Percentiles rank a stretch among this genome's conserved stretches.
Evolutionary conservation across 2,329 filamentous ascomycete genomes (phyloP).

Genomic region (Ophiostoma angusticollis): DNA sequence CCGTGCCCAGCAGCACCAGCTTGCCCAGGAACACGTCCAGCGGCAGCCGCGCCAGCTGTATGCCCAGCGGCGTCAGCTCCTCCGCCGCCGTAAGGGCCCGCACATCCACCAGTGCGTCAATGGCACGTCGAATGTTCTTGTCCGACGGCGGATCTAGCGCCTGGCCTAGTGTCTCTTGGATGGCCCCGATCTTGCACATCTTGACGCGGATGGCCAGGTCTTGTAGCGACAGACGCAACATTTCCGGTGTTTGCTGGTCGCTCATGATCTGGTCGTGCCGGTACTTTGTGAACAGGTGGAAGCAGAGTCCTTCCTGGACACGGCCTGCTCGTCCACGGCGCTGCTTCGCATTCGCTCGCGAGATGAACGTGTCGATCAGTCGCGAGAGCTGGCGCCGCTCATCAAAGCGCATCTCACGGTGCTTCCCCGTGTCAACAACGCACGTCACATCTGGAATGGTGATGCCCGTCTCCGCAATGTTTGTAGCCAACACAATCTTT

Average conservation of each 20-base stretch:
- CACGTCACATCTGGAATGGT: constrained; percentile 97
- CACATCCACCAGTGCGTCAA: constrained; percentile 88
- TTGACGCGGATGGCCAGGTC: constrained; percentile 94
- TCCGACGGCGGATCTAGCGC: constrained; percentile 81
- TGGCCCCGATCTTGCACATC: constrained; percentile 89
- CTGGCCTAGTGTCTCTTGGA: constrained; percentile 77
- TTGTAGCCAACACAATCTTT: constrained; percentile 93
- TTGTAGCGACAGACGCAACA: constrained; percentile 85
- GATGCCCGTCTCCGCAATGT: constrained; percentile 97
- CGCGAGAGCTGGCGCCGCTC: constrained; percentile 83
- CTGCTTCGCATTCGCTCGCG: constrained; percentile 89
- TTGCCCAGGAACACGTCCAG: constrained; percentile 93
- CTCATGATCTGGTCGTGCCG: constrained; percentile 75
- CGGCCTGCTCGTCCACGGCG: constrained; percentile 84
- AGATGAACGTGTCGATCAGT: constrained; percentile 89
- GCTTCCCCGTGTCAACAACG: constrained; percentile 91
- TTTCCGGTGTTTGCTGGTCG: constrained; percentile 91
- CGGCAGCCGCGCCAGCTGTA: constrained; percentile 76
- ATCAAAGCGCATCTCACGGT: constrained; percentile 95
- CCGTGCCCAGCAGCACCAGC: constrained; percentile 70
- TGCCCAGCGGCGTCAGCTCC: constrained; percentile 74
- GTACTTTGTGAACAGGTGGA: constrained; percentile 86
- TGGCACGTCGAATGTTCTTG: constrained; percentile 84
- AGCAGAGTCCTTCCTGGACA: constrained; percentile 90
- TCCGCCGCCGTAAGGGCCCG: constrained; percentile 72